Evolutionary conservation across 345 rosid genomes (phyloP), one percentile per base, ranked within the genome.

Genomic region (Brassica incana): DNA sequence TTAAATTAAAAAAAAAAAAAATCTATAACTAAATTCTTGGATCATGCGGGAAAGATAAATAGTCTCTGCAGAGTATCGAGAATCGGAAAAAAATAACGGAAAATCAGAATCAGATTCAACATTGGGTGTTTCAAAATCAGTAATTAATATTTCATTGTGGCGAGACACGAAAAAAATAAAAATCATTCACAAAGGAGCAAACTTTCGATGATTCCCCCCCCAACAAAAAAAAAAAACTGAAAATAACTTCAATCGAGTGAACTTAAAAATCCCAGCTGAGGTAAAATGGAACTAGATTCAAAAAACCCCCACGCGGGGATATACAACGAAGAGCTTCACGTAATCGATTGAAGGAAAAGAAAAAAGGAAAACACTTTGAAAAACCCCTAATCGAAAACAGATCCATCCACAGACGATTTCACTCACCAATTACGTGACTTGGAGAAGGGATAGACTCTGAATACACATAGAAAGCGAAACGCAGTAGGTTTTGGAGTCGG

Each of bases 381-480:
- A 14, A 70, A 85, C 74, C 90, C 89, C 89, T 86, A 87, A 86
- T 79, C 61, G 73, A 77, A 70, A 60, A 77, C 71, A 85, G 86
- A 87, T 85, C 86, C 67, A 87, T 85, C 86, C 67, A 32, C 3
- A 67, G 54, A 40, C 58, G 29, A 43, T 35, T 36, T 38, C 23
- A 77, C 88, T 75, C 73, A 84, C 90, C 80, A 74, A 56, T 81
- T 73, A 18, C 11, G 29, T 6, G 67, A n/a, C 33, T 80, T 27
- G 76, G 54, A 2, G 80, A 59, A 67, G 67, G 69, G 73, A 40
- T 67, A 72, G 78, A 73, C 70, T 50, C 32, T 10, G 1, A 48
- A 2, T 0, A 67, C 77, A 74, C 62, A 20, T 11, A 65, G 33
- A 60, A 75, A 33, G 48, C 56, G 65, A 58, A 56, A 59, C 67